Evolutionary conservation across 2,329 filamentous ascomycete genomes (phyloP).

Genomic region (Ophiostoma fasciatum): DNA sequence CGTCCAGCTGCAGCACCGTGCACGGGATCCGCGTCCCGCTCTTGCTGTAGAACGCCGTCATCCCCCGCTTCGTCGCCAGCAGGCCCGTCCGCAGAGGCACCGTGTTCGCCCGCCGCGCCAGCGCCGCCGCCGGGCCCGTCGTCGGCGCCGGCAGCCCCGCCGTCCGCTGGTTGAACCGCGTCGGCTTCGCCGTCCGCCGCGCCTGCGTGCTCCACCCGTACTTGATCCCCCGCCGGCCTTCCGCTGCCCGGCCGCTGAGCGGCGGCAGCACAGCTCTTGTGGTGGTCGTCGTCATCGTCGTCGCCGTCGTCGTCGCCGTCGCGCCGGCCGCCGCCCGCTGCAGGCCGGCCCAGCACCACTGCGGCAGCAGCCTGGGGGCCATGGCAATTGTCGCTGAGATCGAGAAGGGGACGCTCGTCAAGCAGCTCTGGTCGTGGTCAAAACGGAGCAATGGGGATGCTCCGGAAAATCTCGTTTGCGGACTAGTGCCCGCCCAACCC

Average conservation of each 20-base stretch:
- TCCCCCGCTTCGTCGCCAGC: constrained; percentile 83
- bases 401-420: no score
- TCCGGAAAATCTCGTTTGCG: no score
- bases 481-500: no score
- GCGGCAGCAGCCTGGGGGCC: constrained; percentile 20
- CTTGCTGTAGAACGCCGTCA: constrained; percentile 79
- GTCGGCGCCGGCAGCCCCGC: constrained; percentile 41
- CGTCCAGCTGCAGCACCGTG: constrained; percentile 86
- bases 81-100: constrained; percentile 62
- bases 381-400: no score
- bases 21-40: constrained; percentile 67
- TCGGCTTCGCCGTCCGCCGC: constrained; percentile 33
- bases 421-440: no score
- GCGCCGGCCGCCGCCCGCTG: constrained; percentile 4
- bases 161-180: constrained; percentile 45
- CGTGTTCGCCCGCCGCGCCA: constrained; percentile 41
- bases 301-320: constrained; percentile 1
- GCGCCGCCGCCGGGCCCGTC: constrained; percentile 44
- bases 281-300: not conserved
- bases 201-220: constrained; percentile 44
- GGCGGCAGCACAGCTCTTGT: not conserved
- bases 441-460: no score
- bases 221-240: not conserved
- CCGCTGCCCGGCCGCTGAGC: not conserved
- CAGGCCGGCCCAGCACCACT: constrained; percentile 16